Base-by-base conservation (phyloP, 495 filamentous ascomycete species). In the Pseudomonodictys pantanalensis region DNA sequence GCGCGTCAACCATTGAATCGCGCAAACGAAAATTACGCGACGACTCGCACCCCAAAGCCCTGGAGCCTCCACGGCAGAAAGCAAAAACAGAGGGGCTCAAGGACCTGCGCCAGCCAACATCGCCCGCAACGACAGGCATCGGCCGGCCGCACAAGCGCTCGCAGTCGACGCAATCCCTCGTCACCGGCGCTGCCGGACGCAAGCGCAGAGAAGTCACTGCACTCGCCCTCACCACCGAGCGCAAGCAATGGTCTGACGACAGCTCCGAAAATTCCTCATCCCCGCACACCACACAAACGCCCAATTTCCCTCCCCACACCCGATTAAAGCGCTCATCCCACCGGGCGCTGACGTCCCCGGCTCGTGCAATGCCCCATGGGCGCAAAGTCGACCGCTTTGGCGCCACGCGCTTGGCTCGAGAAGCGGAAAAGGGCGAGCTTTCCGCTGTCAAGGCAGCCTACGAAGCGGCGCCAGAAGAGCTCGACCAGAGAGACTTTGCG, bases 401-500 rank as follows among this genome's bases (percentile, higher is more conserved):
- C 47, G 85, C 90, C 59, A 96, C 91, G 8, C 78, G 85, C 23
- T 79, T 96, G 26, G 90, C 89, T n/a, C 81, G 88, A 60, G 91
- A 90, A 24, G 91, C 88, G 68, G 88, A 89, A 3, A 81, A 84
- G 56, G 86, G 88, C 49, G 87, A 91, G 66, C 76, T 86, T 50
- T 87, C 92, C 12, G 74, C 73, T 10, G 88, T 86, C 10, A 87
- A 86, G 65, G 75, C 79, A 45, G 78, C 87, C 53, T 77, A 90
- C 29, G 77, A 83, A 4, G 87, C 92, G 66, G 84, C 88, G 22
- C 90, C 89, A 2, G 86, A 92, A 49, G 89, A 96, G 73, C 75
- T 97, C 49, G 88, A 97, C 70, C 80, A 91, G 47, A 83, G 89
- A 39, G 95, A 98, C 67, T 90, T 95, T 72, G 95, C 92, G 11